These are phyloP conservation scores for Hypoxylon fuscum DNA, from an alignment of 495 filamentous ascomycete species.

Conservation along the genomic window DNA sequence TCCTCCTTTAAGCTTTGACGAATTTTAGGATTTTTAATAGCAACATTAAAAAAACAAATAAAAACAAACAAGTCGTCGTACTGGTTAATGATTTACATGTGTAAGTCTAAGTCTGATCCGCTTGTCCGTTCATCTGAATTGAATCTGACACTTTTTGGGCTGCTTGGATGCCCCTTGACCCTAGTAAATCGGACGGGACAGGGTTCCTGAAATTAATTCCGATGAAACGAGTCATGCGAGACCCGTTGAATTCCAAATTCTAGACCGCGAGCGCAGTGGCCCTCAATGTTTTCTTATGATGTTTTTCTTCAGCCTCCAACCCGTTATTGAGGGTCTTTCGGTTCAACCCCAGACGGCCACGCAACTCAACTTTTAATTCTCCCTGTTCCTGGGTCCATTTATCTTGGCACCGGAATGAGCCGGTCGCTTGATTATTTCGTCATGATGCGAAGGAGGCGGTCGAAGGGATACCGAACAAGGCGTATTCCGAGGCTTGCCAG, in stretches of 20 bases:
- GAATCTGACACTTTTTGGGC: background rate
- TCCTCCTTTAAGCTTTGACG: background rate
- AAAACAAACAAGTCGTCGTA: background rate
- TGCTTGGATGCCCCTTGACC: background rate
- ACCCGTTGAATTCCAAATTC: background rate
- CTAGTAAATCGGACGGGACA: slow-evolving; percentile 8
- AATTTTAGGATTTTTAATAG: background rate
- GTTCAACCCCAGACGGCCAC: slow-evolving; percentile 15
- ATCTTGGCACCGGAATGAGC: slow-evolving; percentile 12
- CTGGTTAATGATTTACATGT: background rate
- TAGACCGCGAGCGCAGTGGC: no score
- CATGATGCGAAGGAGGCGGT: no score
- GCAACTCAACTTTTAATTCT: slow-evolving; percentile 6
- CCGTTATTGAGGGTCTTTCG: background rate
- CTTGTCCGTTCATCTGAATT: no score
- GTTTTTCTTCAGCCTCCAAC: background rate
- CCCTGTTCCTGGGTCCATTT: slow-evolving; percentile 7
- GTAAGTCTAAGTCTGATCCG: no score
- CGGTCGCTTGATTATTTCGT: background rate
- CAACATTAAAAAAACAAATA: no score
- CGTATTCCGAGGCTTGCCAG: no score
- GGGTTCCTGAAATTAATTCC: slow-evolving; percentile 16
- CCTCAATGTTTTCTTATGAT: background rate
- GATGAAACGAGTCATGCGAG: slow-evolving; percentile 10
- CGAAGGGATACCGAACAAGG: no score